These are phyloP conservation scores for Candida tetrigidarum DNA, from an alignment of 1,139 yeast species.

Conservation along the genomic window DNA sequence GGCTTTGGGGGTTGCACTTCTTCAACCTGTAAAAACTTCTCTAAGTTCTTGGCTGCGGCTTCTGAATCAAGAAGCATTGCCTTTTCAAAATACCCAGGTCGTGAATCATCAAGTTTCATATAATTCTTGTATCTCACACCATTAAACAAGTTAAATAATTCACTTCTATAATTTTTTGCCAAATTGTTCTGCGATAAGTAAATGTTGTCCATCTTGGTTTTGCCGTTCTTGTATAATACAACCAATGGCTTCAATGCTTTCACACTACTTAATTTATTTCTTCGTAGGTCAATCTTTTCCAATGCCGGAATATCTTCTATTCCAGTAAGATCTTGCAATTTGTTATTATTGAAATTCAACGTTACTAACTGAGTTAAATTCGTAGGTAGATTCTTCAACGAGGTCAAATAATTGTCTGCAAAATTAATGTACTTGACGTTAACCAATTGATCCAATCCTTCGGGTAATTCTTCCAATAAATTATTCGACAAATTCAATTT, in stretches of 20 bases:
- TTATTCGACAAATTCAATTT: conserved; percentile 64
- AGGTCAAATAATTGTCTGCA: conserved; percentile 48
- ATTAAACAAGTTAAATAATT: conserved; percentile 56
- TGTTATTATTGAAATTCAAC: conserved; percentile 60
- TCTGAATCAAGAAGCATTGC: conserved; percentile 56
- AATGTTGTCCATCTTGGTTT: conserved; percentile 34
- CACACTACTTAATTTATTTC: conserved; percentile 44
- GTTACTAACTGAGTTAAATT: conserved; percentile 49
- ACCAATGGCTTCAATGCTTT: conserved; percentile 40
- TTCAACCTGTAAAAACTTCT: conserved; percentile 34
- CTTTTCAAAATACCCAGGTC: conserved; percentile 67
- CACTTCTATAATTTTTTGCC: conserved; percentile 54
- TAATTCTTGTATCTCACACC: conserved; percentile 54
- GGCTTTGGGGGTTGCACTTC: not conserved
- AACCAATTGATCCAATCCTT: conserved; percentile 51
- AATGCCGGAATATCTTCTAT: conserved; percentile 49
- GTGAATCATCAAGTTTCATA: conserved; percentile 61
- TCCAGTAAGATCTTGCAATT: conserved; percentile 48
- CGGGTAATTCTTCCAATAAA: conserved; percentile 52
- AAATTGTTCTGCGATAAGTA: conserved; percentile 49
- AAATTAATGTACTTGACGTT: conserved; percentile 59
- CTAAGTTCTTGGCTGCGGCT: conserved; percentile 46
- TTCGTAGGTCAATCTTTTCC: conserved; percentile 61
- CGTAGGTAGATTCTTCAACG: conserved; percentile 42
- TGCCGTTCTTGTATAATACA: conserved; percentile 36